phyloP scores from a whole-genome alignment of 768 basidiomycete species.

The Pleurotus sapidus region DNA sequence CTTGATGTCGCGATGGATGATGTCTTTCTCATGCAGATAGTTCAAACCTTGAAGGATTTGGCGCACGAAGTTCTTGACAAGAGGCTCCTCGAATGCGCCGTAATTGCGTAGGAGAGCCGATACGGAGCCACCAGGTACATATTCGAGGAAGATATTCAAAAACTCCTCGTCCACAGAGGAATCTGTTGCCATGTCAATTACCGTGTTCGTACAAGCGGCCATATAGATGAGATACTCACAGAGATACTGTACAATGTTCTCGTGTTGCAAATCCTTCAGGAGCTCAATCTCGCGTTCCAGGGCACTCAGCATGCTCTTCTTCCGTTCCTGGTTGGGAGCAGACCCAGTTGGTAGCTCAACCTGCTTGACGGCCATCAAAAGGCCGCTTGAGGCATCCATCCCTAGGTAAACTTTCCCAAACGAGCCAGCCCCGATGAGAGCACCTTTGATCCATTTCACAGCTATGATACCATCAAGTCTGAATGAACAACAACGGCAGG shows the following conservation, averaged over 20 bases:
- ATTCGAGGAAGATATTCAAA: slow-evolving; percentile 96
- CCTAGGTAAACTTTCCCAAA: slow-evolving; percentile 95
- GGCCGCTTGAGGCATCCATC: slow-evolving; percentile 87
- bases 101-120: slow-evolving; percentile 86
- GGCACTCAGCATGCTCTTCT: slow-evolving; percentile 89
- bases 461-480: slow-evolving; percentile 34
- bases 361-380: slow-evolving; percentile 98
- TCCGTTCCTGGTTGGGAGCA: slow-evolving; percentile 86
- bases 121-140: slow-evolving; percentile 94
- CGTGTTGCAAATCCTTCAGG: slow-evolving; percentile 87
- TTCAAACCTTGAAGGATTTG: slow-evolving; percentile 88
- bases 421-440: slow-evolving; percentile 91
- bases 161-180: slow-evolving; percentile 89
- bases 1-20: slow-evolving; percentile 98
- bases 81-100: slow-evolving; percentile 90
- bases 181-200: slow-evolving; percentile 45
- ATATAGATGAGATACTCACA: slow-evolving; percentile 49
- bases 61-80: slow-evolving; percentile 89
- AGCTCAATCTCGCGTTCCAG: slow-evolving; percentile 94
- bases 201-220: background rate
- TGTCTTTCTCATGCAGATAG: slow-evolving; percentile 90
- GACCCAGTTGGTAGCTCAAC: slow-evolving; percentile 87
- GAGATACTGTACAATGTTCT: slow-evolving; percentile 97
- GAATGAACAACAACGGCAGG: slow-evolving; percentile 3
- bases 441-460: slow-evolving; percentile 97